Conservation (phyloP, 2,329 filamentous ascomycete genomes). For the Aspergillus arachidicola region DNA sequence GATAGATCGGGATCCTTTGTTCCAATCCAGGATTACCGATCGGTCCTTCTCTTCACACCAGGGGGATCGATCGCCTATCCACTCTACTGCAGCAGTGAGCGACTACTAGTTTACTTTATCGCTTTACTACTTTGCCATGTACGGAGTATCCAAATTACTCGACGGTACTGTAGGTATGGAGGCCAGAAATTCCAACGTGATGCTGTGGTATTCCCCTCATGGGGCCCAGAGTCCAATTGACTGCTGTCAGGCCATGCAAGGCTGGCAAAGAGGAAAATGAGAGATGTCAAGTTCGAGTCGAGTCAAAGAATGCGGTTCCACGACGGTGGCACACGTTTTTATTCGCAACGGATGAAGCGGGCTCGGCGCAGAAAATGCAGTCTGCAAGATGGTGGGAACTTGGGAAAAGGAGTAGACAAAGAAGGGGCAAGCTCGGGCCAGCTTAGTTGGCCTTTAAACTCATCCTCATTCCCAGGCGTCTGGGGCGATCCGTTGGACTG, state of each 20-base stretch:
- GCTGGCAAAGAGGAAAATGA: neutral
- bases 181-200: neutral
- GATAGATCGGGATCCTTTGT: neutral
- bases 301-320: constrained; percentile 1
- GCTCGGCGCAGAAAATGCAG: neutral
- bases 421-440: constrained; percentile 7
- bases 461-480: constrained; percentile 8
- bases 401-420: neutral
- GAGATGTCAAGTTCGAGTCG: neutral
- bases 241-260: neutral
- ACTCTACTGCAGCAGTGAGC: neutral
- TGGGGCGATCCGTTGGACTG: constrained; percentile 12
- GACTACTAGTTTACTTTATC: neutral
- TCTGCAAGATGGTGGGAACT: neutral
- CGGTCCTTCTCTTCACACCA: neutral
- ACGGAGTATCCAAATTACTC: neutral
- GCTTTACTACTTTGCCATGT: neutral
- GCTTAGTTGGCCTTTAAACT: constrained; percentile 1
- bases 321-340: constrained; percentile 1
- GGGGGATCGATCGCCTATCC: neutral
- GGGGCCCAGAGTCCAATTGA: neutral
- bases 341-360: neutral
- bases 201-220: neutral
- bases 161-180: neutral
- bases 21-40: neutral